Percentiles rank a stretch among this genome's conserved stretches.
Evolutionary conservation across 2,329 filamentous ascomycete species (phyloP).

Genomic region (Fusarium fujikuroi): DNA sequence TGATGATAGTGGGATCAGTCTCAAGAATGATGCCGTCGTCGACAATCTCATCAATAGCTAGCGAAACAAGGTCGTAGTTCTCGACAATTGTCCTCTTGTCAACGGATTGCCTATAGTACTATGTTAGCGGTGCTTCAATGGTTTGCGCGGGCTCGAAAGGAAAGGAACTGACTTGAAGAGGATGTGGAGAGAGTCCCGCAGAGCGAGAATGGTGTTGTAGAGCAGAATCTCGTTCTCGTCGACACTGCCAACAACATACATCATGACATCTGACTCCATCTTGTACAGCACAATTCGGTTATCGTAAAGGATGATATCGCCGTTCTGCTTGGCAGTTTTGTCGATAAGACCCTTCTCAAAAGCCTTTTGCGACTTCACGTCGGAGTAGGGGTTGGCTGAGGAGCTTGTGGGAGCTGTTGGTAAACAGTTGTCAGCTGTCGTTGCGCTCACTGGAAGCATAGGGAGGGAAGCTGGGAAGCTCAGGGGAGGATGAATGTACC

Average conservation of each 20-base stretch:
- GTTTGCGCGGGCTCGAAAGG: neutral
- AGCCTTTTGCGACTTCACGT: constrained; percentile 90
- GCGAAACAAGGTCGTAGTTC: constrained; percentile 95
- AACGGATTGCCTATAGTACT: constrained; percentile 78
- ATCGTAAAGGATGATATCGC: constrained; percentile 97
- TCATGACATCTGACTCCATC: constrained; percentile 96
- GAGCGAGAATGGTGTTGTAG: constrained; percentile 92
- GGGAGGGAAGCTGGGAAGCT: constrained; percentile 16
- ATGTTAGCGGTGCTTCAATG: constrained; percentile 8
- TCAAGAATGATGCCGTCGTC: constrained; percentile 97
- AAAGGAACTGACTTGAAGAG: constrained; percentile 79
- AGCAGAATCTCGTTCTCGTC: constrained; percentile 98
- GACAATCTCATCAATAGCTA: constrained; percentile 94
- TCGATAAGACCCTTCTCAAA: constrained; percentile 97
- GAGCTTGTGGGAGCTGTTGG: constrained; percentile 56
- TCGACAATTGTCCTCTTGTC: constrained; percentile 98
- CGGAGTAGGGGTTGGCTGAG: constrained; percentile 80
- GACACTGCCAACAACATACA: constrained; percentile 88
- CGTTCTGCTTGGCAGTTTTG: constrained; percentile 95
- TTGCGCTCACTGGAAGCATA: constrained; percentile 39
- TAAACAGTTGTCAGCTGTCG: constrained; percentile 42
- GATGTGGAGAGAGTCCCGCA: constrained; percentile 89
- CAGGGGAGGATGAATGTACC: constrained; percentile 44
- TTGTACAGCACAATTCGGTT: constrained; percentile 98
- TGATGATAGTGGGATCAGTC: constrained; percentile 94